phyloP scores from a whole-genome alignment of 371 early-diverging fungal genomes.

The Cladochytrium tenue region DNA sequence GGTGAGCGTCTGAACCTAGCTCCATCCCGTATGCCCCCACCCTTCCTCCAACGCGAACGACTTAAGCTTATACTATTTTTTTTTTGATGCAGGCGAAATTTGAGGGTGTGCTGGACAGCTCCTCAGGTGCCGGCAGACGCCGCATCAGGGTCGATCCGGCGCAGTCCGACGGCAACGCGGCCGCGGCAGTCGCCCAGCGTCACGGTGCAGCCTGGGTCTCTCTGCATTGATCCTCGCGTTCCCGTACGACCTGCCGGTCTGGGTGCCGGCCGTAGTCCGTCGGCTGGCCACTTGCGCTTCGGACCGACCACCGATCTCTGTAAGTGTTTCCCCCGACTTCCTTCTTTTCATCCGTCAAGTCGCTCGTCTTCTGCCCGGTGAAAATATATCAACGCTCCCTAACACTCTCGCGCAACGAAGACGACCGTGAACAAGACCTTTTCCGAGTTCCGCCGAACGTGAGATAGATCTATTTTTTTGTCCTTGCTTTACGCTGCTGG shows the following conservation, averaged over 20 bases:
- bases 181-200: too few species aligned
- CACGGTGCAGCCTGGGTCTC: constrained; percentile 88
- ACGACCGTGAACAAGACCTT: constrained; percentile 82
- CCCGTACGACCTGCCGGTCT: constrained; percentile 85
- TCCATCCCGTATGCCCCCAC: too few species aligned
- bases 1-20: constrained; percentile 9
- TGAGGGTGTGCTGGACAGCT: constrained; percentile 47
- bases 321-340: too few species aligned
- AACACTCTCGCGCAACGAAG: too few species aligned
- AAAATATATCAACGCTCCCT: too few species aligned
- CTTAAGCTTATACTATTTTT: constrained; percentile 14
- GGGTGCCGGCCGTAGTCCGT: constrained; percentile 84
- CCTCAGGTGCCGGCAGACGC: constrained; percentile 36
- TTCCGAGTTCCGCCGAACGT: constrained; percentile 84
- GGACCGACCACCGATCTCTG: constrained; percentile 86
- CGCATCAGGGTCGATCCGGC: constrained; percentile 36
- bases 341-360: too few species aligned
- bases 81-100: background rate
- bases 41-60: background rate
- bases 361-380: too few species aligned
- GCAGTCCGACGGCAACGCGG: background rate
- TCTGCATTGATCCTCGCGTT: constrained; percentile 81
- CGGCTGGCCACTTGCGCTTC: constrained; percentile 72
- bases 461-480: too few species aligned
- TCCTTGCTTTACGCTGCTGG: too few species aligned